Base-by-base conservation (phyloP, 2,329 filamentous ascomycete species). In the Hirsutella thompsonii region DNA sequence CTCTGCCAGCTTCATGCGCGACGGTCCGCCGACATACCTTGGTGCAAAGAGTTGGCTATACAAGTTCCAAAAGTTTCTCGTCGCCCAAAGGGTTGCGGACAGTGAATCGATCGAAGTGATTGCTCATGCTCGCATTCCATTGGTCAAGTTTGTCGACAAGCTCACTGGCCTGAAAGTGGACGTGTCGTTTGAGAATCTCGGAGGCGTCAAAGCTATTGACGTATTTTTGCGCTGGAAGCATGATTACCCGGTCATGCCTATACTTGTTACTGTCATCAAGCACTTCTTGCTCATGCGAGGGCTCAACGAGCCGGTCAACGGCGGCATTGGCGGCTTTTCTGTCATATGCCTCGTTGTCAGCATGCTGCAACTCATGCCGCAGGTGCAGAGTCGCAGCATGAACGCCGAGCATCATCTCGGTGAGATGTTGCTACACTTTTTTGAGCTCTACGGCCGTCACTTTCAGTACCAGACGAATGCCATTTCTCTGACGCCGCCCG, bases 321-420 rank as follows among this genome's bases (percentile, higher is more conserved):
- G 92, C 42, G 92, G 92, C 3, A 78, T 98, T 40, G 92, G 92
- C 41, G 92, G 92, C 3, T 96, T 95, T 56, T 86, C 88, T 1
- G 83, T 94, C 47, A 95, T 90, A 42, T 98, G 92, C 65, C 70
- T 98, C 46, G 85, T 95, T 5, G 85, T 92, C 44, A 92, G 84
- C 66, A 79, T 94, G 60, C 64, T 96, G 37, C 84, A 94, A 56
- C 69, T 85, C 48, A 76, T 88, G 67, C 85, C 87, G 9, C 72
- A 80, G 46, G 68, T 81, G 1, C 77, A 84, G 50, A 76, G 72
- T 46, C 62, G 70, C 20, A 72, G 68, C 43, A 65, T 83, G 52
- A 55, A 70, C 4, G 67, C 73, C 1, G 69, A 78, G 30, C 70
- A 80, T 38, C 79, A 93, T 49, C 72, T 94, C 1, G 89, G 88